Evolutionary conservation across 345 rosid species (phyloP).

Genomic region (rapeseed (Brassica napus)): DNA sequence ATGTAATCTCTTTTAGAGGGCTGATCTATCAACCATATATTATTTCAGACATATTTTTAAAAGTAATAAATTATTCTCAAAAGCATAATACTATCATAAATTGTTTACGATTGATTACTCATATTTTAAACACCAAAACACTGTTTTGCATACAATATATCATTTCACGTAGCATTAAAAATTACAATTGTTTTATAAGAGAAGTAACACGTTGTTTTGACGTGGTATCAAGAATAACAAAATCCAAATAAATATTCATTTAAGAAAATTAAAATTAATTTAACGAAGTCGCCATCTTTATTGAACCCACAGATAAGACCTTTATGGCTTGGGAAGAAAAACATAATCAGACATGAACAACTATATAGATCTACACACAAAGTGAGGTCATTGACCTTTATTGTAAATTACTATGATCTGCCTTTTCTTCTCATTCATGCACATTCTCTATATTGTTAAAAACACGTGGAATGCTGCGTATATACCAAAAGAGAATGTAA

Average conservation of each 20-base stretch:
- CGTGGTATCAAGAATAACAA: background rate
- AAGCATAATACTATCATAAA: background rate
- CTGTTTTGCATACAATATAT: background rate
- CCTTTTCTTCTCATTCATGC: conserved; percentile 25
- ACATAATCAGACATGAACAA: conserved; percentile 3
- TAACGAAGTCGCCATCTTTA: background rate
- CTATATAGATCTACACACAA: background rate
- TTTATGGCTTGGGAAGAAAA: background rate
- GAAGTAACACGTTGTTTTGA: background rate
- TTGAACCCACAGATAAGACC: background rate
- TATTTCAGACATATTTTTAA: background rate
- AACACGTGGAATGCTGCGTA: conserved; percentile 21
- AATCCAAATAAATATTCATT: background rate
- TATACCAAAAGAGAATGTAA: conserved; percentile 19
- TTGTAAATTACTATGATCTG: conserved; percentile 11
- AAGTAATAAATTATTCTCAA: background rate
- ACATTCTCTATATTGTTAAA: conserved; percentile 18
- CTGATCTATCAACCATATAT: background rate
- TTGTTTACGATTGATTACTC: background rate
- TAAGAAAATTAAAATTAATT: background rate
- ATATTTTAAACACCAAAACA: background rate
- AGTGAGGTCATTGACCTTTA: conserved; percentile 31
- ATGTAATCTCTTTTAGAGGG: background rate
- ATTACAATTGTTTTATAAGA: background rate
- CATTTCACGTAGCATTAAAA: background rate